Base-by-base conservation (phyloP, 176 grass and related monocot species). In the Eleusine coracana region DNA sequence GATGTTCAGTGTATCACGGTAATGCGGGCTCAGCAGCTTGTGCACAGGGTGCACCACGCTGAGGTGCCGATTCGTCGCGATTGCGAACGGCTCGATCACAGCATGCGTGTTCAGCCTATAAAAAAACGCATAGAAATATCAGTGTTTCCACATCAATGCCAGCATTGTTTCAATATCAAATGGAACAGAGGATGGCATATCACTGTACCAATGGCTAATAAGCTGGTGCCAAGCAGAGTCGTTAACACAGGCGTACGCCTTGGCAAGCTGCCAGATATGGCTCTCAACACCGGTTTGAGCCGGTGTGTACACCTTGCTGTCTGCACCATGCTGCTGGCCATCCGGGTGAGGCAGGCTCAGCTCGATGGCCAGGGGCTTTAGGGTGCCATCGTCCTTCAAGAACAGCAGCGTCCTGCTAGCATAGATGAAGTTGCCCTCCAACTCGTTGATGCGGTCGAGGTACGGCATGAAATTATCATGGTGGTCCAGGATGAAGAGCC, bases 171-270 rank as follows among this genome's bases (percentile, higher is more conserved):
- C 1, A 20, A 2, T 18, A 65, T 17, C 56, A 81, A 37, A 14
- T 6, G 9, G 77, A 79, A 66, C 13, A 71, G 37, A 45, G 29
- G 9, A 14, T 81, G 37, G 13, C 12, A 11, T 46, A 12, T 77
- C 7, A 34, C 40, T 31, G 16, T 86, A 98, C 96, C 96, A 95
- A 79, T 98, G 96, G 88, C 96, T 93, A 68, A 98, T 78, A 69
- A 98, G 91, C 80, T 98, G 92, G 75, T 98, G 96, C 83, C 84
- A 95, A 25, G 89, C 96, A 45, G 96, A 98, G 85, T 98, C 96
- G 1, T 98, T 93, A 29, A 98, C 96, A 13, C 79, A 80, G 48
- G 87, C 96, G 17, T 95, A 98, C 29, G 96, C 96, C 91, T 98
- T 98, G 55, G 96, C 92, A 45, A 98, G 87, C 52, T 95, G 90